A percentile compares a stretch with the other conserved stretches of the same genome.
These are phyloP conservation scores for Amphirosellinia nigrospora DNA, from an alignment of 495 filamentous ascomycete species.

Conservation along the genomic window DNA sequence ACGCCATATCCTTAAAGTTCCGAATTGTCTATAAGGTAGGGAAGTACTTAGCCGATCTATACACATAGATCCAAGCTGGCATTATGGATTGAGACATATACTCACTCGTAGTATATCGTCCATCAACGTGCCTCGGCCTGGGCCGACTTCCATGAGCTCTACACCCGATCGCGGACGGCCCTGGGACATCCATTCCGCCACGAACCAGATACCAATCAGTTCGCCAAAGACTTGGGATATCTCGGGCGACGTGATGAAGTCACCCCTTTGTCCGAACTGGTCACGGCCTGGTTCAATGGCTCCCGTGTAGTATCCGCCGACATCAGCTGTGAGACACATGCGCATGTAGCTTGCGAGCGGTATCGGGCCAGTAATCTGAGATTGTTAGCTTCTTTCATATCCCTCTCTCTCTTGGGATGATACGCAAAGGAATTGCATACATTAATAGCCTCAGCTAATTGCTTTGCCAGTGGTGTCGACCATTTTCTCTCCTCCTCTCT, in stretches of 20 bases:
- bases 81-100: neutral
- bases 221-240: conserved; percentile 98
- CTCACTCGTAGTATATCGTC: conserved; percentile 90
- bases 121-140: conserved; percentile 95
- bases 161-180: conserved; percentile 72
- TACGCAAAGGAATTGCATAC: conserved; percentile 50
- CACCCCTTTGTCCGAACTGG: conserved; percentile 87
- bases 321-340: conserved; percentile 89
- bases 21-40: conserved; percentile 79
- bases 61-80: neutral
- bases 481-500: conserved; percentile 63
- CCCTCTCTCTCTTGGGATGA: neutral
- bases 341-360: conserved; percentile 96
- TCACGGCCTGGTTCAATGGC: conserved; percentile 66
- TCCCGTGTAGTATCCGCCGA: conserved; percentile 94
- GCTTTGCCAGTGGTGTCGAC: conserved; percentile 90
- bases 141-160: conserved; percentile 90
- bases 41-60: neutral
- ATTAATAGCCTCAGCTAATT: conserved; percentile 80
- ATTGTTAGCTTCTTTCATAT: conserved; percentile 19
- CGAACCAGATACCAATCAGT: conserved; percentile 89
- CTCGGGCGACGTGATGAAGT: conserved; percentile 96
- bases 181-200: conserved; percentile 95
- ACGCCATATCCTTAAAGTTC: conserved; percentile 78
- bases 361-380: conserved; percentile 81